Percentiles rank a stretch among this genome's conserved stretches.
These are phyloP conservation scores for Phytopythium vexans DNA, from an alignment of 352 stramenopile genomes.

Conservation along the genomic window DNA sequence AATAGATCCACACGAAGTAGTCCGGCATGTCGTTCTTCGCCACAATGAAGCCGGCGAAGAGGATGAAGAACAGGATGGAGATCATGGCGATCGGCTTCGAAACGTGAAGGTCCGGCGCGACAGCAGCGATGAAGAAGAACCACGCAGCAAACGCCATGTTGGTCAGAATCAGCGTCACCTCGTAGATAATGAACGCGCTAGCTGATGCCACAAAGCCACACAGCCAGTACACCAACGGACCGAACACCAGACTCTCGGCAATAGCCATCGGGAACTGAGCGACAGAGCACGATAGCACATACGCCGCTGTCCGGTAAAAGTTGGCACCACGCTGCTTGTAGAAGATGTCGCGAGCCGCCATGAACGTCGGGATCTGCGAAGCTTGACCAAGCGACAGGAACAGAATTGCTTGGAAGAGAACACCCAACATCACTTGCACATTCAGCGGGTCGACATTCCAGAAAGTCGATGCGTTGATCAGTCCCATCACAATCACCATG, in stretches of 20 bases:
- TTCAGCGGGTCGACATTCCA: constrained; percentile 39
- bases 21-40: constrained; percentile 37
- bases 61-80: constrained; percentile 33
- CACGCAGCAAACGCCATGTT: constrained; percentile 40
- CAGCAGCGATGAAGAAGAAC: constrained; percentile 43
- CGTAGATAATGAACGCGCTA: constrained; percentile 39
- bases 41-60: constrained; percentile 56
- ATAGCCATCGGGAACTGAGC: constrained; percentile 54
- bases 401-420: constrained; percentile 74
- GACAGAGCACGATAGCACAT: constrained; percentile 55
- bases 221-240: constrained; percentile 79
- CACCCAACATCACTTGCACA: constrained; percentile 49
- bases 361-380: constrained; percentile 69
- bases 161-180: constrained; percentile 35
- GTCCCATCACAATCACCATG: constrained; percentile 37
- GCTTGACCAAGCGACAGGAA: constrained; percentile 74
- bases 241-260: constrained; percentile 71
- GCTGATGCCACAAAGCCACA: constrained; percentile 41
- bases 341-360: constrained; percentile 58
- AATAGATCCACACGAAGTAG: constrained; percentile 52
- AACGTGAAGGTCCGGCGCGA: constrained; percentile 22
- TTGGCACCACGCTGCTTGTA: constrained; percentile 82
- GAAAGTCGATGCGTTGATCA: constrained; percentile 39
- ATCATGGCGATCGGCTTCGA: constrained; percentile 35
- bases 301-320: constrained; percentile 69